These are phyloP conservation scores for Mycena sanguinolenta DNA, from an alignment of 768 basidiomycete genomes.

Conservation along the genomic window DNA sequence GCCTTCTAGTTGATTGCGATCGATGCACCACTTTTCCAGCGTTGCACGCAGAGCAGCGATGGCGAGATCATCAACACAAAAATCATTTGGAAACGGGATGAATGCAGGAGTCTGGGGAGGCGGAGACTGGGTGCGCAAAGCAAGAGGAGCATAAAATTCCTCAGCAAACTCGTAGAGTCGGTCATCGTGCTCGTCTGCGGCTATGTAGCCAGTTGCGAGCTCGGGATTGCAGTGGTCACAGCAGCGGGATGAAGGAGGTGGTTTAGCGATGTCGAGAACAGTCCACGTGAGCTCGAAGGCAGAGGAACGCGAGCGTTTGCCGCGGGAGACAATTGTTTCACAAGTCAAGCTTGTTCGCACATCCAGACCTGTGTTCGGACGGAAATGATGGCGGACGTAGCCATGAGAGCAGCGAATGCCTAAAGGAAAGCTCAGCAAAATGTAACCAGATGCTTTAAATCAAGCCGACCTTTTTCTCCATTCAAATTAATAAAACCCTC, in stretches of 20 bases:
- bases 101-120: slow-evolving; percentile 2
- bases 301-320: slow-evolving; percentile 8
- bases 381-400: no score
- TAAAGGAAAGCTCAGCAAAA: no score
- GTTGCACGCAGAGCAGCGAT: no score
- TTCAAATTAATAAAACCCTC: no score
- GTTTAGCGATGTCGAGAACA: background rate
- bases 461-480: no score
- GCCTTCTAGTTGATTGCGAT: no score
- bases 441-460: no score
- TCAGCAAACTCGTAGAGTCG: slow-evolving; percentile 15
- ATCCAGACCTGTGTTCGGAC: slow-evolving; percentile 28
- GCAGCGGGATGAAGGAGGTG: slow-evolving; percentile 10
- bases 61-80: background rate
- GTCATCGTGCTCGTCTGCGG: slow-evolving; percentile 5
- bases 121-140: background rate
- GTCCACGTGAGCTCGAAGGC: slow-evolving; percentile 26
- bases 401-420: no score
- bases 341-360: slow-evolving; percentile 12
- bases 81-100: slow-evolving; percentile 11
- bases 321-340: background rate
- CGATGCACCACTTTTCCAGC: no score
- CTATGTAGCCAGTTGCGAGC: background rate
- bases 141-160: slow-evolving; percentile 7
- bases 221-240: slow-evolving; percentile 28